Base-by-base conservation (phyloP, 83 land plant genomes). In the Picea abies region DNA sequence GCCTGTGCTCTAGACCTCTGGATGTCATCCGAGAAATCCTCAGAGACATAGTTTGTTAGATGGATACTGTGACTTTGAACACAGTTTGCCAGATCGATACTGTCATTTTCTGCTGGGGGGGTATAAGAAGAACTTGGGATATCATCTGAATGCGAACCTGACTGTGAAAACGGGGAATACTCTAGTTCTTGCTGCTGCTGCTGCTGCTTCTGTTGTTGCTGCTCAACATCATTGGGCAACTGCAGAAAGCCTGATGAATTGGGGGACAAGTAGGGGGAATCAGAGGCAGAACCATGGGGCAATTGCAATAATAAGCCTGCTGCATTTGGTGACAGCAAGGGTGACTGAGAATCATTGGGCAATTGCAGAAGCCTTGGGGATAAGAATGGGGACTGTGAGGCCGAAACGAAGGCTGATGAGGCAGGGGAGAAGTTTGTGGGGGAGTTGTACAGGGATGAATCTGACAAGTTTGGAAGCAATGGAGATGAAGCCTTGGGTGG, bases 321-420 rank as follows among this genome's bases (percentile, higher is more conserved):
- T 73, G 49, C 22, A 32, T 58, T 58, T 4, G 64, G 9, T n/a
- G 64, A 84, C 35, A 83, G 82, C 19, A 66, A 76, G 14, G 65
- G 66, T 3, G 85, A 85, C 60, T 73, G 83, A 9, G 64, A 32
- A 41, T 56, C 78, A 71, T 62, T 62, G 17, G 83, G 72, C 70
- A 66, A 26, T 41, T 35, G 78, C 58, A 64, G 19, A 29, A 90
- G 88, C 63, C 94, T 80, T 15, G 96, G 96, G 16, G 96, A 93
- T 7, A 93, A 84, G 85, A 91, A 93, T 25, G 96, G 96, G n/a
- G 96, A 93, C 62, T 89, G 94, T 23, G 92, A 63, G 4, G 96
- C 96, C 15, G 96, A 93, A 52, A 91, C 96, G 76, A 93, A 93
- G n/a, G 96, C 96, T 23, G 96, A 93, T 29, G 93, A 91, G 22